Conservation (phyloP, 140 eudicot species). For the Cichorium intybus region DNA sequence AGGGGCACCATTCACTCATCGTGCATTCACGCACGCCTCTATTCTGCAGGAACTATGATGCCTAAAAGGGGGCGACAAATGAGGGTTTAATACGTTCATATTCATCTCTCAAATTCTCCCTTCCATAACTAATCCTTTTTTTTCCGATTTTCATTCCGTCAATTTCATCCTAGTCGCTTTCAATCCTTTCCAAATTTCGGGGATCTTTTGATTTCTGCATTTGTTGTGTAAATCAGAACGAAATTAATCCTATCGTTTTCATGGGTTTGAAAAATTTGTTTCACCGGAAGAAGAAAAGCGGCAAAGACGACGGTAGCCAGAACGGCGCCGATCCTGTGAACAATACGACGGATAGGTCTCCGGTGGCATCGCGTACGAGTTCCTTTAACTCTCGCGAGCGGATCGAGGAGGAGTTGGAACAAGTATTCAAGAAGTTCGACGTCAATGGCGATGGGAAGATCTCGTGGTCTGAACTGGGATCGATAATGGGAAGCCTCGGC, state of each 20-base stretch:
- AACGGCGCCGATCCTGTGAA: background rate
- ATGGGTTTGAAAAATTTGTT: constrained; percentile 51
- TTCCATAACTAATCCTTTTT: background rate
- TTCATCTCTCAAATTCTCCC: background rate
- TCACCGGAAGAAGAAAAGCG: constrained; percentile 32
- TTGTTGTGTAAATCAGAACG: background rate
- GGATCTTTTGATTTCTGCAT: background rate
- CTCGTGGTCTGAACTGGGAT: constrained; percentile 35
- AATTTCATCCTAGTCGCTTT: constrained; percentile 7
- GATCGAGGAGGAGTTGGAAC: constrained; percentile 50
- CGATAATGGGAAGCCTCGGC: constrained; percentile 35
- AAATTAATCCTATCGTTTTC: background rate
- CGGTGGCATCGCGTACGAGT: constrained; percentile 17
- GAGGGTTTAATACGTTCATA: background rate
- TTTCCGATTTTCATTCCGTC: background rate
- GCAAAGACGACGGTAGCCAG: background rate
- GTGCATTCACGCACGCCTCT: constrained; percentile 21
- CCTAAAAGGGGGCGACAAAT: constrained; percentile 19
- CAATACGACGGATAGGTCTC: background rate
- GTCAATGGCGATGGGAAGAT: constrained; percentile 52
- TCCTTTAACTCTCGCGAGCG: constrained; percentile 20
- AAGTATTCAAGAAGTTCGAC: constrained; percentile 54
- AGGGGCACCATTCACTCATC: constrained; percentile 10
- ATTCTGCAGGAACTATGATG: constrained; percentile 6
- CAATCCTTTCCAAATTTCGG: background rate